phyloP scores from a whole-genome alignment of 495 filamentous ascomycete genomes.

The Talaromyces wortmannii region DNA sequence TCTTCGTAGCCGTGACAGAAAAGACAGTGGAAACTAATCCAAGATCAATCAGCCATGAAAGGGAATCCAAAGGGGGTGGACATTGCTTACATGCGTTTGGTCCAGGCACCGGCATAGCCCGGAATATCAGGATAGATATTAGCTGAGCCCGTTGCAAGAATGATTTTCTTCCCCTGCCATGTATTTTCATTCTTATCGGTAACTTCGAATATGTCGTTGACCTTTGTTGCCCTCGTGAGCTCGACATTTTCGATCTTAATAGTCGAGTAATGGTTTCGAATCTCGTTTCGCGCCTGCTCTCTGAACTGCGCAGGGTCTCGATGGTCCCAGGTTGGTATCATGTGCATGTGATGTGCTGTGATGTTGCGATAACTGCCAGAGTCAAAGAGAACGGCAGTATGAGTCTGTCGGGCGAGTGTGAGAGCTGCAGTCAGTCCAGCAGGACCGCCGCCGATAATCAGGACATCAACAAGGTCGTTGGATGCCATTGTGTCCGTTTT shows the following conservation, averaged over 20 bases:
- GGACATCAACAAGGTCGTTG: conserved; percentile 21
- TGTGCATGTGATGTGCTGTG: conserved; percentile 37
- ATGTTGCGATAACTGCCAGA: conserved; percentile 39
- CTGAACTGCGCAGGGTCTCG: conserved; percentile 25
- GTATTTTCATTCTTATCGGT: conserved; percentile 13
- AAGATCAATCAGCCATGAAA: too few relatives aligned
- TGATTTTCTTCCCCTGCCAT: conserved; percentile 34
- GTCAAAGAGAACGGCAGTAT: conserved; percentile 38
- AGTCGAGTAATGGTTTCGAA: conserved; percentile 28
- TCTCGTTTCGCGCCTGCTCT: conserved; percentile 20
- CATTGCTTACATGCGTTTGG: background rate
- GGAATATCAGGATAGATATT: conserved; percentile 15
- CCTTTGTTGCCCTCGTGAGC: conserved; percentile 13
- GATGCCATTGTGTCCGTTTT: background rate
- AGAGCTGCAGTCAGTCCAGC: conserved; percentile 39
- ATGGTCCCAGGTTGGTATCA: conserved; percentile 39
- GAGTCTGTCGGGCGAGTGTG: conserved; percentile 32
- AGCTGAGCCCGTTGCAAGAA: conserved; percentile 33
- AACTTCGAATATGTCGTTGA: conserved; percentile 19
- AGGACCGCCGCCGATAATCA: conserved; percentile 47
- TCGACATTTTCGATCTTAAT: conserved; percentile 15
- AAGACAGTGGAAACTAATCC: conserved; percentile 33
- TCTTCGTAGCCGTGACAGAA: conserved; percentile 42
- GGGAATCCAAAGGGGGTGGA: too few relatives aligned
- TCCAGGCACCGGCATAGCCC: background rate